Conservation (phyloP, 495 filamentous ascomycete species). For the Xylaria intraflava region DNA sequence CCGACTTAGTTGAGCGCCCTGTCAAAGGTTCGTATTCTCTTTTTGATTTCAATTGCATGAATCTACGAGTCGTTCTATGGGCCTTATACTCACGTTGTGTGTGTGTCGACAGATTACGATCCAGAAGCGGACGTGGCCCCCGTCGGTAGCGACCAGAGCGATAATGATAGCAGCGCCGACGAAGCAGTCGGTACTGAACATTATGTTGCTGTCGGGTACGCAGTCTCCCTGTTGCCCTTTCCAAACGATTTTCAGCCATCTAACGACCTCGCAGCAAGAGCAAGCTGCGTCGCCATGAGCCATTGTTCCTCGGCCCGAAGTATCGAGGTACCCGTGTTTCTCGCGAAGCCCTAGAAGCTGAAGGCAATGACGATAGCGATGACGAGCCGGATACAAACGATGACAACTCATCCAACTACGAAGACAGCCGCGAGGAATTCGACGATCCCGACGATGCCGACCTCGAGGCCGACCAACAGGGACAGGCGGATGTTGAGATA, state of each 20-base stretch:
- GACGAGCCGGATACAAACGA: constrained; percentile 18
- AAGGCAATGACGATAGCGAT: constrained; percentile 31
- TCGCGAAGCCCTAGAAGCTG: constrained; percentile 55
- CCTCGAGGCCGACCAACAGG: constrained; percentile 40
- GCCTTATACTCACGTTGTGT: constrained; percentile 10
- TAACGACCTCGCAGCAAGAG: constrained; percentile 55
- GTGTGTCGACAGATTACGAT: constrained; percentile 63
- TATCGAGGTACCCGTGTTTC: constrained; percentile 78
- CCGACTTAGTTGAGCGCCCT: constrained; percentile 35
- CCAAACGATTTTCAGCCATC: neutral
- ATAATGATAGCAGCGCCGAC: constrained; percentile 48
- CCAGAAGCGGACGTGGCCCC: constrained; percentile 65
- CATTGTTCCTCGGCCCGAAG: constrained; percentile 61
- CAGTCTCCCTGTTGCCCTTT: constrained; percentile 1
- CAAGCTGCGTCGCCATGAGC: constrained; percentile 70
- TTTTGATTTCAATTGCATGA: neutral
- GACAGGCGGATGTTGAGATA: constrained; percentile 49
- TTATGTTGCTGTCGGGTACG: constrained; percentile 73
- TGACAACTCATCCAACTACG: constrained; percentile 11
- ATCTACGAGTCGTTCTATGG: neutral
- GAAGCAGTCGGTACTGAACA: constrained; percentile 64
- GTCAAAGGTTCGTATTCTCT: constrained; percentile 28
- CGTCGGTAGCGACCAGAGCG: constrained; percentile 43
- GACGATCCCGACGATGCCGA: constrained; percentile 42
- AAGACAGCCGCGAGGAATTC: constrained; percentile 35